Evolutionary conservation across 305 asterid species (phyloP).

Genomic region (Rubia balearica): DNA sequence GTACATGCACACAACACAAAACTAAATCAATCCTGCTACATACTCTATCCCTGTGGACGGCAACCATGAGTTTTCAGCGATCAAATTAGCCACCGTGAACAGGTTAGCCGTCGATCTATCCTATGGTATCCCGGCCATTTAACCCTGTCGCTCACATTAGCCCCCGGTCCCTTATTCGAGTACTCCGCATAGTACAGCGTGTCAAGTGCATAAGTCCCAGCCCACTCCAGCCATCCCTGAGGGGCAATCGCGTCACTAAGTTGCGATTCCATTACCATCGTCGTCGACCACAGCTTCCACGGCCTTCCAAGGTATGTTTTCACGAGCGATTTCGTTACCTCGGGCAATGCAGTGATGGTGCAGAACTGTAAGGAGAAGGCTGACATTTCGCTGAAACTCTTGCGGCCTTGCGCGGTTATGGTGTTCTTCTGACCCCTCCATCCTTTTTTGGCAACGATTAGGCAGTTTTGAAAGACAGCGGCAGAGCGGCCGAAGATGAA

Average conservation of each 20-base stretch:
- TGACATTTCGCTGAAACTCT: constrained; percentile 36
- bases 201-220: constrained; percentile 43
- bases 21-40: constrained; percentile 45
- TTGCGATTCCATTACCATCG: constrained; percentile 65
- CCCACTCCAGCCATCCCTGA: constrained; percentile 85
- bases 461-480: constrained; percentile 60
- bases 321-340: constrained; percentile 31
- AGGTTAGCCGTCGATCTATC: constrained; percentile 38
- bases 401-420: constrained; percentile 80
- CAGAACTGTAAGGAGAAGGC: constrained; percentile 73
- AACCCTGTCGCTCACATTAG: constrained; percentile 45
- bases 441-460: constrained; percentile 57
- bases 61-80: constrained; percentile 68
- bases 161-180: constrained; percentile 59
- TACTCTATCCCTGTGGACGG: constrained; percentile 73
- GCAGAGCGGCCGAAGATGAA: constrained; percentile 80
- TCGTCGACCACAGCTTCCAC: constrained; percentile 64
- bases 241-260: constrained; percentile 54
- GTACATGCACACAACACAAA: not conserved
- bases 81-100: constrained; percentile 65
- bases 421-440: constrained; percentile 68
- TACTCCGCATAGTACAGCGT: constrained; percentile 66
- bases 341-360: constrained; percentile 54
- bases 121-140: constrained; percentile 66
- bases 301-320: constrained; percentile 72